These are phyloP conservation scores for Boechera stricta DNA, from an alignment of 345 rosid genomes.

Conservation along the genomic window DNA sequence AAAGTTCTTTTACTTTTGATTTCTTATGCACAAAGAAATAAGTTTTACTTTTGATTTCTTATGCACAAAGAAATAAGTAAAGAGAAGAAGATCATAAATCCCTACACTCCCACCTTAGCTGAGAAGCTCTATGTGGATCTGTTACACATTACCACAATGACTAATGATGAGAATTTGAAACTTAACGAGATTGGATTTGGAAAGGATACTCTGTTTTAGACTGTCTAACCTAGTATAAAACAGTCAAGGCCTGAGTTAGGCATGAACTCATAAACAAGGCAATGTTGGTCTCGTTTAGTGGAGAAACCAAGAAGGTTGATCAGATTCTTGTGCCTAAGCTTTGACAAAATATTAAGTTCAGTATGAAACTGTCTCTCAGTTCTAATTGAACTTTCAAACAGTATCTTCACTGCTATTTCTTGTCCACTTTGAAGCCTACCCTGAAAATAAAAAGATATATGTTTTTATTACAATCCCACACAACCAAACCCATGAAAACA, in stretches of 20 bases:
- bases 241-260: conserved; percentile 58
- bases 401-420: conserved; percentile 57
- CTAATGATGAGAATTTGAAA: background rate
- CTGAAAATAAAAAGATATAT: conserved; percentile 33
- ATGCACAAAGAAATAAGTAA: no score
- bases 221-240: conserved; percentile 51
- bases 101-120: background rate
- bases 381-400: conserved; percentile 31
- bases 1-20: no score
- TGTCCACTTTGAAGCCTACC: conserved; percentile 56
- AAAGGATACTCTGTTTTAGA: background rate
- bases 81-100: no score
- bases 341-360: conserved; percentile 50
- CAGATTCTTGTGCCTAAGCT: conserved; percentile 63
- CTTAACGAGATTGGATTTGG: background rate
- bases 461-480: background rate
- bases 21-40: no score
- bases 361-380: background rate
- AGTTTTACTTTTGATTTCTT: no score
- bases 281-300: conserved; percentile 46
- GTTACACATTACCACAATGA: background rate
- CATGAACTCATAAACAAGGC: conserved; percentile 66
- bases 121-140: conserved; percentile 32
- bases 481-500: background rate
- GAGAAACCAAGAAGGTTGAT: conserved; percentile 64